Conservation (phyloP, 768 basidiomycete species). For the Pulveroboletus sp. region DNA sequence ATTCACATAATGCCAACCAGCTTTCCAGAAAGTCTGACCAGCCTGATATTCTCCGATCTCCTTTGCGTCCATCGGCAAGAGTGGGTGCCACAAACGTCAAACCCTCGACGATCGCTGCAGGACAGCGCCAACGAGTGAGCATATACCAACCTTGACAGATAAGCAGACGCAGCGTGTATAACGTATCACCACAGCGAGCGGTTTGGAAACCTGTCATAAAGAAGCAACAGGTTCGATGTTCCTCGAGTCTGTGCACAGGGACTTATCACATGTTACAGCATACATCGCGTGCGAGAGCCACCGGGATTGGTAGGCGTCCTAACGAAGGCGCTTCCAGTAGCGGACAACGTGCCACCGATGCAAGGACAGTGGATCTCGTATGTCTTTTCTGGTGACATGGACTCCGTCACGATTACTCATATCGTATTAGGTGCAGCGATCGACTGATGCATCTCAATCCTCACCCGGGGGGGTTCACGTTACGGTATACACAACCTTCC, state of each 20-base stretch:
- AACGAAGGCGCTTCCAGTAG: too few relatives aligned
- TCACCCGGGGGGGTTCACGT: not conserved
- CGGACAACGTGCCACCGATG: not conserved
- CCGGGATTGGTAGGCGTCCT: not conserved
- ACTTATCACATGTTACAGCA: not conserved
- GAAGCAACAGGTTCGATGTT: not conserved
- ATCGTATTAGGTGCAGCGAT: not conserved
- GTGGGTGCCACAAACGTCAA: too few relatives aligned
- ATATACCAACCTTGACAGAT: not conserved
- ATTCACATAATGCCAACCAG: not conserved
- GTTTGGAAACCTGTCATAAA: too few relatives aligned
- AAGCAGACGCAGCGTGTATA: not conserved
- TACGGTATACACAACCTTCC: not conserved
- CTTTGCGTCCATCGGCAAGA: not conserved
- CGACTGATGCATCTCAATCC: not conserved
- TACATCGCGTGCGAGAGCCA: not conserved
- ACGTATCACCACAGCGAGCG: not conserved
- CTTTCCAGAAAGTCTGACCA: too few relatives aligned
- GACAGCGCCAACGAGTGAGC: not conserved
- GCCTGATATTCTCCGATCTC: not conserved
- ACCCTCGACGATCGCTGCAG: not conserved
- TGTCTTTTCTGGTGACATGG: not conserved
- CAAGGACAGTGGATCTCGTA: not conserved
- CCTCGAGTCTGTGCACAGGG: not conserved
- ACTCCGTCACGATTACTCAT: too few relatives aligned